Evolutionary conservation across 495 filamentous ascomycete genomes (phyloP).

Genomic region (Hypoxylon subgilvum): DNA sequence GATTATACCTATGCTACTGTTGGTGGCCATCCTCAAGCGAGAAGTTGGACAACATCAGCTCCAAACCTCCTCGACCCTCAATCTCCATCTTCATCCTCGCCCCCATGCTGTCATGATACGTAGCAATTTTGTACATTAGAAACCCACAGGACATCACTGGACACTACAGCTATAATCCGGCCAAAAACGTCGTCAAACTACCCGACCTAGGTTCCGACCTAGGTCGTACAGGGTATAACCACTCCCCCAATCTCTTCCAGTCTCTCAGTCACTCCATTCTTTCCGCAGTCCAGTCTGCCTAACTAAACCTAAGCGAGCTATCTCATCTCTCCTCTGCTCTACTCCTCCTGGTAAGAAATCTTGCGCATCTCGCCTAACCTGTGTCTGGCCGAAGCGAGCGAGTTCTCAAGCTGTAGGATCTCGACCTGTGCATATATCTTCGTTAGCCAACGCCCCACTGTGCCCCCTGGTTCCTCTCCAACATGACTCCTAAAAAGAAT

Average conservation of each 20-base stretch:
- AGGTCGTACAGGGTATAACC: too few species aligned
- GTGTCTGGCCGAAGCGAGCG: constrained; percentile 76
- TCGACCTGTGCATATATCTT: constrained; percentile 71
- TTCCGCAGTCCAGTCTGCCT: too few species aligned
- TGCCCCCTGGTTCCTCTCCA: not conserved
- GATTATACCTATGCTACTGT: too few species aligned
- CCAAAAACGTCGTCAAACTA: too few species aligned
- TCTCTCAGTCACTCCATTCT: not conserved
- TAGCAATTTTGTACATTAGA: constrained; percentile 20
- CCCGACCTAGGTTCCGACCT: too few species aligned
- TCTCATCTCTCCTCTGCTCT: constrained; percentile 9
- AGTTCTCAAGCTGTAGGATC: constrained; percentile 94
- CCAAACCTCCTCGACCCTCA: too few species aligned
- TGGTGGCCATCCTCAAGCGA: too few species aligned
- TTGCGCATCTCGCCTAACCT: constrained; percentile 97
- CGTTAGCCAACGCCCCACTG: constrained; percentile 17
- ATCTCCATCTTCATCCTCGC: not conserved
- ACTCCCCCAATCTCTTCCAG: not conserved
- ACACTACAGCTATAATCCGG: not conserved
- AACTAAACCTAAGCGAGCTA: too few species aligned
- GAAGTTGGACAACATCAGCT: too few species aligned
- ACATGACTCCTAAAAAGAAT: not conserved
- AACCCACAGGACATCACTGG: too few species aligned
- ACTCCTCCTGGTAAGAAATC: constrained; percentile 92
- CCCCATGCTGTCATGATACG: not conserved